A percentile compares a stretch with the other conserved stretches of the same genome.
These are phyloP conservation scores for Termitomyces sp. DNA, from an alignment of 768 basidiomycete genomes.

Conservation along the genomic window DNA sequence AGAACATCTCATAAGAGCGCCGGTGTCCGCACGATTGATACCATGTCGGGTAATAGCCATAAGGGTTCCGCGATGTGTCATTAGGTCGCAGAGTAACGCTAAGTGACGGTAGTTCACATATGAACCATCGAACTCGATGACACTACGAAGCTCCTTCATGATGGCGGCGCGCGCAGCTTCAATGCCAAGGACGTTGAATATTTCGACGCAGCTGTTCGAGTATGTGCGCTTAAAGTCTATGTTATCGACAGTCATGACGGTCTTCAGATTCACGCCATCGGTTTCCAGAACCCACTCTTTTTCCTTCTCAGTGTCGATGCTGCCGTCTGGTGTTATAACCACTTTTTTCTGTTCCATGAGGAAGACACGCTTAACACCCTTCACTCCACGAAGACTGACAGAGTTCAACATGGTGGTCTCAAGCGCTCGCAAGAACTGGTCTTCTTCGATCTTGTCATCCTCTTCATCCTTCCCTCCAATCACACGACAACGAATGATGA, in stretches of 20 bases:
- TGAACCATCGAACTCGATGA: slow-evolving; percentile 99
- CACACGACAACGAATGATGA: slow-evolving; percentile 95
- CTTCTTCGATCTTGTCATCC: slow-evolving; percentile 83
- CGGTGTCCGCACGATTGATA: slow-evolving; percentile 99
- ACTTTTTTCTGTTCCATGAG: slow-evolving; percentile 85
- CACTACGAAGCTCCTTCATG: slow-evolving; percentile 88
- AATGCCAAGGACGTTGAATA: slow-evolving; percentile 93
- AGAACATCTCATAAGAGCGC: slow-evolving; percentile 96
- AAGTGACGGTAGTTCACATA: slow-evolving; percentile 99
- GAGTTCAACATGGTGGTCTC: slow-evolving; percentile 97
- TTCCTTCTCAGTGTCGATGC: slow-evolving; percentile 71
- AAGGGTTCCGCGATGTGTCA: slow-evolving; percentile 92
- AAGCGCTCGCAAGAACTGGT: slow-evolving; percentile 92
- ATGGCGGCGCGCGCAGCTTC: slow-evolving; percentile 95
- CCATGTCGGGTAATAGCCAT: slow-evolving; percentile 99
- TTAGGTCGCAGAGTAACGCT: slow-evolving; percentile 93
- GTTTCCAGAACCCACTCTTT: slow-evolving; percentile 98
- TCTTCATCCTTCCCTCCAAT: slow-evolving; percentile 82
- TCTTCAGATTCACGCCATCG: slow-evolving; percentile 93
- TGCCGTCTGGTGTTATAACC: slow-evolving; percentile 58
- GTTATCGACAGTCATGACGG: slow-evolving; percentile 92
- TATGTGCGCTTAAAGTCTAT: slow-evolving; percentile 92
- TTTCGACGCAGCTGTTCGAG: slow-evolving; percentile 95
- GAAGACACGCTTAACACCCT: slow-evolving; percentile 89
- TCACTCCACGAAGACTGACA: slow-evolving; percentile 92